Evolutionary conservation across 352 stramenopile genomes (phyloP), one percentile per base, ranked within the genome.

Genomic region (Phytophthora fragariaefolia): DNA sequence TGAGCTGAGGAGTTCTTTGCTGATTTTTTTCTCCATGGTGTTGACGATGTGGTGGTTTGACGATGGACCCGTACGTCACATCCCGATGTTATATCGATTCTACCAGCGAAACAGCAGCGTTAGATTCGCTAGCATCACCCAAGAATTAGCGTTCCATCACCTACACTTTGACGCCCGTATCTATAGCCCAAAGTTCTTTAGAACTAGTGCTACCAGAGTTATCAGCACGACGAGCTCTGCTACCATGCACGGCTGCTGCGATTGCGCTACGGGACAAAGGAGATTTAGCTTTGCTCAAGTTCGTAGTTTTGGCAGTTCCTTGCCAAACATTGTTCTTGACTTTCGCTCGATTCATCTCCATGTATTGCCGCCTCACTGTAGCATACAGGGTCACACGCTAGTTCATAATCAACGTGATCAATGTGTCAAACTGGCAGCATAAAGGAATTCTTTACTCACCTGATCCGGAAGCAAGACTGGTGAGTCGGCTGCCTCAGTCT

Each of bases 331-430:
- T 60, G 28, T 18, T 73, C 42, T 79, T 57, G 15, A 23, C 22
- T 34, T 57, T 60, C 13, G 58, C 56, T 28, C 83, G 73, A 61
- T 87, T 82, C 32, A 73, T 68, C 18, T 82, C 74, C 83, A 92
- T 92, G 66, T 85, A 92, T 22, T 76, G 69, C 4, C 78, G 80
- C 7, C 81, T 74, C 20, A 90, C 83, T 12, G 69, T 74, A 3
- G 78, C 71, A 47, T 83, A 89, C 23, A 92, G 30, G 26, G 75
- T 66, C 10, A 76, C 55, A 18, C 81, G 83, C 83, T 89, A 43
- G 28, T 40, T 18, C 10, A 71, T 9, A 4, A 24, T 10, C 8
- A 63, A 23, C 7, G 59, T 24, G 9, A 47, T 53, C 38, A 50
- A 61, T 13, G 18, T 43, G 47, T 18, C 18, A 15, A 46, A 6